Conservation (phyloP, 805 yeast species). For the Nakazawaea wyomingensis region DNA sequence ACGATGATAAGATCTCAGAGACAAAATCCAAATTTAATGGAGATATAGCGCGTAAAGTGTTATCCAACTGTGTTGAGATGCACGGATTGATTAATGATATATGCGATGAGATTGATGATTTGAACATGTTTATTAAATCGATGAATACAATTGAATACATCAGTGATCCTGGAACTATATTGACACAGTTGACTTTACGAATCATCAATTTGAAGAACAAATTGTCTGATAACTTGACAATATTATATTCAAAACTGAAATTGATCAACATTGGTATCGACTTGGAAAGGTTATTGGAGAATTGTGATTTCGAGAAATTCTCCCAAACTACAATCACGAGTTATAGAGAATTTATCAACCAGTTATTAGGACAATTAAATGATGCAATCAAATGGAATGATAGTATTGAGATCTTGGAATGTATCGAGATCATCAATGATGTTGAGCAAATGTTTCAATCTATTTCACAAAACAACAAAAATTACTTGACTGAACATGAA, state of each 20-base stretch:
- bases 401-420: slow-evolving; percentile 56
- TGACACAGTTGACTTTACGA: slow-evolving; percentile 39
- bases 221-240: slow-evolving; percentile 47
- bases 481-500: neutral
- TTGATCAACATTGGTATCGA: slow-evolving; percentile 62
- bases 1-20: slow-evolving; percentile 14
- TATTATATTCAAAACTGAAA: slow-evolving; percentile 61
- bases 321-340: slow-evolving; percentile 40
- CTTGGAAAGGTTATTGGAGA: slow-evolving; percentile 35
- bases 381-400: slow-evolving; percentile 49
- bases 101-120: slow-evolving; percentile 40
- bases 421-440: slow-evolving; percentile 60
- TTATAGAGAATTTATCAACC: slow-evolving; percentile 55
- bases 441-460: slow-evolving; percentile 72
- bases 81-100: slow-evolving; percentile 36
- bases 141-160: slow-evolving; percentile 42
- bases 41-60: slow-evolving; percentile 49
- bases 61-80: slow-evolving; percentile 43
- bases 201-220: slow-evolving; percentile 45
- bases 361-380: slow-evolving; percentile 53
- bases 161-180: slow-evolving; percentile 47
- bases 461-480: slow-evolving; percentile 28
- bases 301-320: slow-evolving; percentile 20
- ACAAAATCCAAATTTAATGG: slow-evolving; percentile 44
- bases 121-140: slow-evolving; percentile 37